Evolutionary conservation across 2,329 filamentous ascomycete species (phyloP), one percentile per base, ranked within the genome.

Genomic region (Emmonsia crescens): DNA sequence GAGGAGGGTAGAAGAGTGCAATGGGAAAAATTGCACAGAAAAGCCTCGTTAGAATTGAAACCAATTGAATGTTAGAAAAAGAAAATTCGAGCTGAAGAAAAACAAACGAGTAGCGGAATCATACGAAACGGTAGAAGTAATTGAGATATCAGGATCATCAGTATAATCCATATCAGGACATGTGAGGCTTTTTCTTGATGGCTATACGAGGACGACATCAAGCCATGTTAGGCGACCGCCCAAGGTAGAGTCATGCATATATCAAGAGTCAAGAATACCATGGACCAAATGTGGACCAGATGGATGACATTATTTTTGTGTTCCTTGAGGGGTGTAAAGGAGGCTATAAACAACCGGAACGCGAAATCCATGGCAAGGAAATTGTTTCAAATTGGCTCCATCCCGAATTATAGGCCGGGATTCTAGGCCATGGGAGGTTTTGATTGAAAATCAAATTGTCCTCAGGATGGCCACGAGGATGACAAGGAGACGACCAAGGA

Each of bases 181-280:
- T 33, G 19, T 46, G 55, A 46, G 40, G 27, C 16, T 29, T 21
- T 46, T 46, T 33, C 24, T 21, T 3, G 38, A 16, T 40, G 10
- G 33, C 52, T 40, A 56, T 56, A 56, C 52, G 33, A 40, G 52
- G 33, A 24, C 21, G 31, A 56, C 33, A 40, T 9, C 49, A n/a
- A 27, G 12, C 52, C n/a, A 33, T 56, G 31, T 36, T 38, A 10
- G 52, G n/a, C n/a, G 12, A 8, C n/a, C n/a, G 19, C n/a, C 21
- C 1, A 40, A 27, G 29, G 31, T 3, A 56, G 9, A 12, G 52
- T 16, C 33, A 40, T 56, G 52, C 52, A 40, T 16, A 55, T 38
- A n/a, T 55, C 29, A 36, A 55, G 52, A 55, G 33, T 55, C 29
- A 36, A 55, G 52, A 55, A 56, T 56, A 56, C n/a, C 52, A 56